A percentile compares a stretch with the other conserved stretches of the same genome.
These are phyloP conservation scores for Sarocladium kiliense DNA, from an alignment of 2,329 filamentous ascomycete genomes.

Conservation along the genomic window DNA sequence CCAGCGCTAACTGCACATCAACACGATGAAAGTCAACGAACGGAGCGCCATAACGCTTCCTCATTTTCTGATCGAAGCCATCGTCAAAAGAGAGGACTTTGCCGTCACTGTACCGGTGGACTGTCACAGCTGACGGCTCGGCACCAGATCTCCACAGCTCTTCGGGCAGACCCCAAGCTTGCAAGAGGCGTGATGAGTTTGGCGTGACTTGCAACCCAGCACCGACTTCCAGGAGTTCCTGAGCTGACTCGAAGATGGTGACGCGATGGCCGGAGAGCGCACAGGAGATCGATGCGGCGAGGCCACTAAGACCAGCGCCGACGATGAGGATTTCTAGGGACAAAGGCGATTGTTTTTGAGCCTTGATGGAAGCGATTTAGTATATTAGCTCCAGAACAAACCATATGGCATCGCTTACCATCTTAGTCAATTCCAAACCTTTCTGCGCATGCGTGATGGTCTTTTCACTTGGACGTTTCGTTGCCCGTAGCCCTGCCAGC, in stretches of 20 bases:
- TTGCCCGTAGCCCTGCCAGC: no score
- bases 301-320: slow-evolving; percentile 6
- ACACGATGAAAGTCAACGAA: slow-evolving; percentile 58
- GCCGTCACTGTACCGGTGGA: slow-evolving; percentile 50
- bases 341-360: no score
- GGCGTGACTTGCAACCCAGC: slow-evolving; percentile 50
- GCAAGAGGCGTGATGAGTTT: slow-evolving; percentile 43
- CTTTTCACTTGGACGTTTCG: no score
- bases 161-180: slow-evolving; percentile 43
- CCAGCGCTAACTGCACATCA: slow-evolving; percentile 52
- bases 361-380: background rate
- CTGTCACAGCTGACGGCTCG: slow-evolving; percentile 41
- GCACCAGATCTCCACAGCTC: slow-evolving; percentile 31
- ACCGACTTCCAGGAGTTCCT: slow-evolving; percentile 26
- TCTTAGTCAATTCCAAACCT: no score
- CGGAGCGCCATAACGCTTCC: slow-evolving; percentile 48
- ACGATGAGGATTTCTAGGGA: slow-evolving; percentile 6
- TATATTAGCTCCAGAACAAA: no score
- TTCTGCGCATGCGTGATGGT: no score
- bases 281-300: slow-evolving; percentile 13
- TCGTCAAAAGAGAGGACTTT: slow-evolving; percentile 43
- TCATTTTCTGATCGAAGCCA: slow-evolving; percentile 47
- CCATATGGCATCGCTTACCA: no score
- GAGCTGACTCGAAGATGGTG: slow-evolving; percentile 19
- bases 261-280: slow-evolving; percentile 19